Base-by-base conservation (phyloP, 768 basidiomycete species). In the Mycena polygramma region DNA sequence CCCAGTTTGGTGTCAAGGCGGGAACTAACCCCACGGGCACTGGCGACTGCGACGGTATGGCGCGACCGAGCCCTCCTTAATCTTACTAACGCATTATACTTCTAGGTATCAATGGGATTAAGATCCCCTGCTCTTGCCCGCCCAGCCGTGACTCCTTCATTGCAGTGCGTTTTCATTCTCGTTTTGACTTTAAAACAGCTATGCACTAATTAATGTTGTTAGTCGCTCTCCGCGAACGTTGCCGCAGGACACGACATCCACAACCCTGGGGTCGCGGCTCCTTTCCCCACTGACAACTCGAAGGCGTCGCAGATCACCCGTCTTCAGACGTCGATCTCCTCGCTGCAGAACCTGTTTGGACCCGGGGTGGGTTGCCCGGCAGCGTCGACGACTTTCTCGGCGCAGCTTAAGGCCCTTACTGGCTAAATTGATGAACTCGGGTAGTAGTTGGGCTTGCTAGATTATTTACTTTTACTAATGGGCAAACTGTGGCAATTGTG, bases 261-360 rank as follows among this genome's bases (percentile, higher is more conserved):
- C 79, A 93, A 93, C 77, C 89, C 92, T 13, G 76, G 81, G 1
- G 82, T 93, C 60, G 65, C 78, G 20, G 80, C 93, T 2, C 83
- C 86, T 15, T 94, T 92, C 85, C 92, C 92, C 2, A 86, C 86
- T 2, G 91, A 89, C 74, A 81, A 84, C 72, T 88, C 87, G 8
- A 84, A 82, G 64, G 79, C 77, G 9, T 88, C 88, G 54, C 83
- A 88, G 75, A 78, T 86, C 57, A 83, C 89, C 0, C 89, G 93
- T 39, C 81, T 94, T 66, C 81, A 88, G 55, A 85, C 92, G 36
- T 85, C 89, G 7, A 76, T 89, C 14, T 86, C 92, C 43, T 91
- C 92, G 11, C 81, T 94, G 26, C 93, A 94, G 81, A 94, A 94
- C 77, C 77, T 94, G 49, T 83, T 85, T 58, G 92, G 92, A 1